Conservation (phyloP, 169 alveolate genomes). For the Plasmodium chabaudi region DNA sequence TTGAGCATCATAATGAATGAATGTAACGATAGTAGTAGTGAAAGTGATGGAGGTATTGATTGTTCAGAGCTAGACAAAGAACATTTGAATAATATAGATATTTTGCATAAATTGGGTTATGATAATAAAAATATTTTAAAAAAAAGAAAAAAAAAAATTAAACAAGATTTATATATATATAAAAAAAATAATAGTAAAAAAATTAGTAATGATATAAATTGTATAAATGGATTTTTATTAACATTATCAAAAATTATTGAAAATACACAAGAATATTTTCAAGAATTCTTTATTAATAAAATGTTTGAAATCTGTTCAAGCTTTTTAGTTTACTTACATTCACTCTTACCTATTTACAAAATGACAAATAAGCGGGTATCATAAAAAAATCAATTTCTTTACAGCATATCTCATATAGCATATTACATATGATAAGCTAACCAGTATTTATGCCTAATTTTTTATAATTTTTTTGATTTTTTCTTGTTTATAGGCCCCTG, state of each 20-base stretch:
- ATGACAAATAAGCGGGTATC: conserved; percentile 69
- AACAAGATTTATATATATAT: conserved; percentile 27
- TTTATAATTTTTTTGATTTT: background rate
- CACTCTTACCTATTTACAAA: conserved; percentile 55
- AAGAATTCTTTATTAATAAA: conserved; percentile 58
- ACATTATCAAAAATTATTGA: conserved; percentile 42
- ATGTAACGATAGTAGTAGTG: conserved; percentile 1
- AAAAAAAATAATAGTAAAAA: conserved; percentile 38
- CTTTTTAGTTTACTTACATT: conserved; percentile 70
- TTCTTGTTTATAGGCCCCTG: conserved; percentile 11
- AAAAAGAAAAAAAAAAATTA: conserved; percentile 25
- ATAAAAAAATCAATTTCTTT: background rate
- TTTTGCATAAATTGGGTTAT: conserved; percentile 5
- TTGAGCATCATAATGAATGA: background rate
- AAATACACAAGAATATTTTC: conserved; percentile 48
- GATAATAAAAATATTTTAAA: conserved; percentile 46
- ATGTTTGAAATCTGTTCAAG: conserved; percentile 71
- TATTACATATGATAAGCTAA: background rate
- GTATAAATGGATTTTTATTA: conserved; percentile 59
- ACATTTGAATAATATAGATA: background rate
- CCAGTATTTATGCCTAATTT: background rate
- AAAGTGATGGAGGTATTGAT: background rate
- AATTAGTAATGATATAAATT: conserved; percentile 27
- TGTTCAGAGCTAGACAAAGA: background rate
- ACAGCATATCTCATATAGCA: background rate